Conservation (phyloP, 805 yeast genomes). For the Candida gorgasii region DNA sequence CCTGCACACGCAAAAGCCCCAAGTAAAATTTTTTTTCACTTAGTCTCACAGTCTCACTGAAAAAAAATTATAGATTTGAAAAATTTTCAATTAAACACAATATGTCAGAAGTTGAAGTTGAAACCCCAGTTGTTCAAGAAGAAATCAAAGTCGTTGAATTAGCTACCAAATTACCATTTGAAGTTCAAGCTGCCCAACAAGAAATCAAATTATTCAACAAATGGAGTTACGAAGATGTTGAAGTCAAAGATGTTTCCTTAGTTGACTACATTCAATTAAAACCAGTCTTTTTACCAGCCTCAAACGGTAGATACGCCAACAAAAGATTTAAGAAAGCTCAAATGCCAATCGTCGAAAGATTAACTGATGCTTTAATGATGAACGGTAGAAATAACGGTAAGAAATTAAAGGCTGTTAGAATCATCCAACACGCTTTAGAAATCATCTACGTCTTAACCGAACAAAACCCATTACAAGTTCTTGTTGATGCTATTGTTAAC, state of each 20-base stretch:
- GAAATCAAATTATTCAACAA: slow-evolving; percentile 99
- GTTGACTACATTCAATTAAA: slow-evolving; percentile 98
- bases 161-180: slow-evolving; percentile 97
- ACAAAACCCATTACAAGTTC: slow-evolving; percentile 98
- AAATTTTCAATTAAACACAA: slow-evolving; percentile 22
- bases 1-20: slow-evolving; percentile 2
- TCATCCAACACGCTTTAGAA: slow-evolving; percentile 98
- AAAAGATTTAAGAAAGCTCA: slow-evolving; percentile 99
- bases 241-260: slow-evolving; percentile 96
- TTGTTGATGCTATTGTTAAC: slow-evolving; percentile 99
- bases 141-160: slow-evolving; percentile 77
- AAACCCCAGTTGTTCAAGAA: slow-evolving; percentile 80
- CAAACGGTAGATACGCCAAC: slow-evolving; percentile 99
- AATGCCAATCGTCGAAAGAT: slow-evolving; percentile 98
- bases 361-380: slow-evolving; percentile 99
- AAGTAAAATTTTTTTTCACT: slow-evolving; percentile 4
- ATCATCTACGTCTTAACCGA: slow-evolving; percentile 96
- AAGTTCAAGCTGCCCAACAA: slow-evolving; percentile 91
- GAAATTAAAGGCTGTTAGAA: slow-evolving; percentile 99
- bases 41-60: slow-evolving; percentile 1
- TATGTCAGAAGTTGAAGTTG: slow-evolving; percentile 82
- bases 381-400: slow-evolving; percentile 99
- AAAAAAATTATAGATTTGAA: slow-evolving; percentile 8
- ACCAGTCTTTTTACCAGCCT: slow-evolving; percentile 98
- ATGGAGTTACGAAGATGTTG: slow-evolving; percentile 98